A percentile compares a stretch with the other conserved stretches of the same genome.
Conservation (phyloP, 2,329 filamentous ascomycete species). For the Parascedosporium putredinis region DNA sequence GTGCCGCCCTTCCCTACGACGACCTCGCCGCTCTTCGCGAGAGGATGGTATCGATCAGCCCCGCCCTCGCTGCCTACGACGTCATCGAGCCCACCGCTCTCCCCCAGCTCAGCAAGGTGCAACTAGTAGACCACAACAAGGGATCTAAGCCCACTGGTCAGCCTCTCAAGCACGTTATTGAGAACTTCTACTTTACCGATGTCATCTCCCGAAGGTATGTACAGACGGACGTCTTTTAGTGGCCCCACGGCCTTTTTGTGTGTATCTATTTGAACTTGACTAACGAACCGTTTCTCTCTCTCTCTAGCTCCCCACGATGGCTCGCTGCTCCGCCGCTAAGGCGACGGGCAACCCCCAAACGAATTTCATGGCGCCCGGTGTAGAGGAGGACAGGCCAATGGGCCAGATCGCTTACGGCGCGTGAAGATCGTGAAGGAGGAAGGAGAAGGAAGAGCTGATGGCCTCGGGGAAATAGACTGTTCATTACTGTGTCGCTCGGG, state of each 20-base stretch:
- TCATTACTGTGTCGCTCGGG: slow-evolving; percentile 3
- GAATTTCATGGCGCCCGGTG: slow-evolving; percentile 67
- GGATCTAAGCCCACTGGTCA: slow-evolving; percentile 61
- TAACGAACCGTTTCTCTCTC: slow-evolving; percentile 1
- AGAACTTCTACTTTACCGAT: slow-evolving; percentile 98
- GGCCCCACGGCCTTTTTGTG: not conserved
- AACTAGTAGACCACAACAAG: slow-evolving; percentile 95
- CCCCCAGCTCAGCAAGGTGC: slow-evolving; percentile 73
- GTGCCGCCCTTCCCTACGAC: slow-evolving; percentile 79
- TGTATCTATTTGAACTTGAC: not conserved
- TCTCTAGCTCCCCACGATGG: slow-evolving; percentile 87
- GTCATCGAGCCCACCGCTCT: slow-evolving; percentile 74
- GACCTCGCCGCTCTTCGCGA: slow-evolving; percentile 82
- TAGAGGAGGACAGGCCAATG: slow-evolving; percentile 51
- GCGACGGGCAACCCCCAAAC: slow-evolving; percentile 67
- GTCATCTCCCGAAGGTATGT: slow-evolving; percentile 87
- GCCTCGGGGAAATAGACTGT: slow-evolving; percentile 4
- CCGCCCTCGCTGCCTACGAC: slow-evolving; percentile 81
- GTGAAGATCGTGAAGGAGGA: slow-evolving; percentile 21
- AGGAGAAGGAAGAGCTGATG: not conserved
- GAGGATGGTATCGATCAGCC: slow-evolving; percentile 91
- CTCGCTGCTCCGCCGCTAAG: slow-evolving; percentile 90
- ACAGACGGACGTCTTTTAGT: no score
- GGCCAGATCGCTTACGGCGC: slow-evolving; percentile 50
- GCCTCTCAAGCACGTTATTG: slow-evolving; percentile 73